These are phyloP conservation scores for Elongisporangium senticosum DNA, from an alignment of 352 stramenopile genomes.

Conservation along the genomic window DNA sequence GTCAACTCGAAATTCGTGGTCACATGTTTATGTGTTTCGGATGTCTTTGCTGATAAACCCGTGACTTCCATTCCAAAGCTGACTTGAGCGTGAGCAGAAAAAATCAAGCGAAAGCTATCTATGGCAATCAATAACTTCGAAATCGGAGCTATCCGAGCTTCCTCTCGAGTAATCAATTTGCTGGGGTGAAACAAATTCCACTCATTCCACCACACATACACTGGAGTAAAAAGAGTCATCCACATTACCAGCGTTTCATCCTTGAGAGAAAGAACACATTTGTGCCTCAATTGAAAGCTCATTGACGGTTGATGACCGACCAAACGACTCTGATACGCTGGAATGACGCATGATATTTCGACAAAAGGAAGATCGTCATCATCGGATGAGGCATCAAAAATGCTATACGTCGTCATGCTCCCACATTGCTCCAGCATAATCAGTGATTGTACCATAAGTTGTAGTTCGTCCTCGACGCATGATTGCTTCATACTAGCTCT, in stretches of 20 bases:
- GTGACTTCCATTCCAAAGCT: slow-evolving; percentile 48
- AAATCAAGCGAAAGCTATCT: slow-evolving; percentile 41
- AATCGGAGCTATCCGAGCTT: slow-evolving; percentile 58
- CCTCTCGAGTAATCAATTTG: slow-evolving; percentile 40
- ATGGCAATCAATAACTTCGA: slow-evolving; percentile 48
- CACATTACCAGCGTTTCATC: slow-evolving; percentile 73
- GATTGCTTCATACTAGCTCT: slow-evolving; percentile 66
- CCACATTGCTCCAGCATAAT: slow-evolving; percentile 45
- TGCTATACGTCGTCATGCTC: slow-evolving; percentile 23
- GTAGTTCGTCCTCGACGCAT: slow-evolving; percentile 79
- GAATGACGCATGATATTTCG: slow-evolving; percentile 57
- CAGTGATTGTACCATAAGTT: slow-evolving; percentile 54
- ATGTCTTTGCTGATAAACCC: slow-evolving; percentile 25
- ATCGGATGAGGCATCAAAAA: slow-evolving; percentile 26
- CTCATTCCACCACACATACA: slow-evolving; percentile 79
- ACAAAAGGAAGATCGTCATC: slow-evolving; percentile 22
- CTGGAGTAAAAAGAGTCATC: slow-evolving; percentile 61
- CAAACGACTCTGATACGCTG: slow-evolving; percentile 74
- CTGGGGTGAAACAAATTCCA: slow-evolving; percentile 72
- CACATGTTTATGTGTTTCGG: slow-evolving; percentile 25
- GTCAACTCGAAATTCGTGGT: slow-evolving; percentile 26
- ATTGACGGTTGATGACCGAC: slow-evolving; percentile 67
- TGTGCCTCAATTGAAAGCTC: slow-evolving; percentile 37
- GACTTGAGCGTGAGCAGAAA: slow-evolving; percentile 50
- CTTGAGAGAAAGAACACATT: slow-evolving; percentile 52